These are phyloP conservation scores for Didymella glomerata DNA, from an alignment of 2,329 filamentous ascomycete species.

Conservation along the genomic window DNA sequence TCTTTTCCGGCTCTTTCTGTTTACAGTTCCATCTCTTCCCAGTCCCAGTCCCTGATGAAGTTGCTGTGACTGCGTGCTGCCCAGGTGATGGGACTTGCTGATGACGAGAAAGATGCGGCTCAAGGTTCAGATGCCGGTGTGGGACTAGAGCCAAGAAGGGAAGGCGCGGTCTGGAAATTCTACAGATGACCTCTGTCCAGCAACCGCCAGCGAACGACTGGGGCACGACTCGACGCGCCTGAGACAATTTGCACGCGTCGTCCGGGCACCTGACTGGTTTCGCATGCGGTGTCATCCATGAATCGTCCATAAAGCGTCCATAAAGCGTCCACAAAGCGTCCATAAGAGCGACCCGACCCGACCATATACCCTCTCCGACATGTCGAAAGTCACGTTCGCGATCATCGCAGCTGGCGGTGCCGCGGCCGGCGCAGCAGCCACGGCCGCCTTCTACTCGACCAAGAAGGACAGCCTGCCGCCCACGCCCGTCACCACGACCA, in stretches of 20 bases:
- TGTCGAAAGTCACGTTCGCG: constrained; percentile 62
- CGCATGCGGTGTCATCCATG: constrained; percentile 23
- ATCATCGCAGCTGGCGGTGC: constrained; percentile 59
- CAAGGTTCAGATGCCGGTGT: constrained; percentile 19
- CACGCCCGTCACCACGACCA: constrained; percentile 46
- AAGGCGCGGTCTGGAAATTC: constrained; percentile 16
- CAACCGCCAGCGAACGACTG: constrained; percentile 23
- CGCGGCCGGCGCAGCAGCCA: constrained; percentile 59
- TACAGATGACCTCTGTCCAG: constrained; percentile 17
- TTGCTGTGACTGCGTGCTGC: neutral
- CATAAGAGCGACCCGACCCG: constrained; percentile 9
- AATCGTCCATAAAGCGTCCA: constrained; percentile 31
- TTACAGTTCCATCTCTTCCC: neutral
- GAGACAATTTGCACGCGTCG: constrained; percentile 49
- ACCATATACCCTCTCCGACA: constrained; percentile 29
- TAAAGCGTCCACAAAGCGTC: constrained; percentile 2
- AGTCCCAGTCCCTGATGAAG: neutral
- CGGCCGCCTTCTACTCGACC: constrained; percentile 56
- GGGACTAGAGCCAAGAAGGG: constrained; percentile 14
- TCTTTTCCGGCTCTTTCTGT: neutral
- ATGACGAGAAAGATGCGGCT: constrained; percentile 12
- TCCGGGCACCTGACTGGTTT: constrained; percentile 38
- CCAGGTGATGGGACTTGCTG: neutral
- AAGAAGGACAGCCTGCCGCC: constrained; percentile 41
- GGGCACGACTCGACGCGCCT: constrained; percentile 45